Evolutionary conservation across 106 monocot species (phyloP).

Genomic region (Ottelia alismoides): DNA sequence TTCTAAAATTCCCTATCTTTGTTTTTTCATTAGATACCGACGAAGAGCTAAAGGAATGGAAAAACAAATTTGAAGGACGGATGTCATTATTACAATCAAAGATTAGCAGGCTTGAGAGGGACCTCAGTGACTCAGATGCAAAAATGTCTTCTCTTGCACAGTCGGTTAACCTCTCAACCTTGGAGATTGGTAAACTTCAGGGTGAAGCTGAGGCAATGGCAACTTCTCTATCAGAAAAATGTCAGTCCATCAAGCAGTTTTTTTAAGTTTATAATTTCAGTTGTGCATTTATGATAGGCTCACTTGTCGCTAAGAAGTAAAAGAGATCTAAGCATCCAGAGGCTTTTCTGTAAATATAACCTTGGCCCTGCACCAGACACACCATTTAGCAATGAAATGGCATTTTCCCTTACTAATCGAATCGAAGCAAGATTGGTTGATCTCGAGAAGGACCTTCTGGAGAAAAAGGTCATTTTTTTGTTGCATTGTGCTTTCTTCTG

Average conservation of each 20-base stretch:
- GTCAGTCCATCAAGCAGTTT: background rate
- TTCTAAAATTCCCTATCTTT: background rate
- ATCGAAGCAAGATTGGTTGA: constrained; percentile 50
- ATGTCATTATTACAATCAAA: constrained; percentile 62
- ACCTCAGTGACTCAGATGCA: constrained; percentile 63
- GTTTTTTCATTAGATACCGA: constrained; percentile 58
- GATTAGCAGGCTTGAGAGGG: constrained; percentile 77
- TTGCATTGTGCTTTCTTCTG: too few species aligned
- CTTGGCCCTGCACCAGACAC: constrained; percentile 63
- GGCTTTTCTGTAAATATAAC: constrained; percentile 54
- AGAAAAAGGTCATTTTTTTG: constrained; percentile 49
- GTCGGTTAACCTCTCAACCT: constrained; percentile 44
- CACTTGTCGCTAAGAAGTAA: constrained; percentile 46
- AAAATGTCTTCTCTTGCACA: constrained; percentile 36
- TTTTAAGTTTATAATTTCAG: background rate
- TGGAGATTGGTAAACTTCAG: constrained; percentile 81
- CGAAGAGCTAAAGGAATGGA: constrained; percentile 97
- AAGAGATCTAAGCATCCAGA: constrained; percentile 62
- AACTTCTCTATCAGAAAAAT: background rate
- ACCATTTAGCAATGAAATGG: constrained; percentile 66
- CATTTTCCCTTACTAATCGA: constrained; percentile 36
- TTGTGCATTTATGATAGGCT: constrained; percentile 20
- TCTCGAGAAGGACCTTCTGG: constrained; percentile 68
- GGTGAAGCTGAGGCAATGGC: constrained; percentile 80
- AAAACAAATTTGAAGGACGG: constrained; percentile 85